Evolutionary conservation across 106 monocot genomes (phyloP).

Genomic region (Allium fistulosum): DNA sequence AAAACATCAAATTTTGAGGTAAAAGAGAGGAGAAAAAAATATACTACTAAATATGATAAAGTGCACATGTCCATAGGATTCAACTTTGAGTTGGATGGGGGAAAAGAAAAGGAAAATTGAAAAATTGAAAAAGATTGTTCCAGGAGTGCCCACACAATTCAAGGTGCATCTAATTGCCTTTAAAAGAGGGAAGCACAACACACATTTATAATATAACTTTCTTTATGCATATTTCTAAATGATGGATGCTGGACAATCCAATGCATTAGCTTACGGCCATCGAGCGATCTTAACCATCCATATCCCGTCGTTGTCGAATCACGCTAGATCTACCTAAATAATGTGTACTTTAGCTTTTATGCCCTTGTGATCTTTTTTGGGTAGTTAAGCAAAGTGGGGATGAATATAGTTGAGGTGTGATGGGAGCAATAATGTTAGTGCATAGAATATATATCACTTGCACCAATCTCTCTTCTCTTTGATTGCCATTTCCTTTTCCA

Average conservation of each 20-base stretch:
- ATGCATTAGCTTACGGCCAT: neutral
- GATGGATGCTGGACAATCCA: neutral
- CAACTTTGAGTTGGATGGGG: conserved; percentile 12
- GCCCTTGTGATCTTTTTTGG: neutral
- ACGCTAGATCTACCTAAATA: neutral
- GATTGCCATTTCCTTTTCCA: conserved; percentile 6
- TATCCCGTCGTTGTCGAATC: conserved; percentile 5
- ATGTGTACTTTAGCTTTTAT: conserved; percentile 5
- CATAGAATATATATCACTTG: conserved; percentile 2
- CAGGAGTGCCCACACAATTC: conserved; percentile 11
- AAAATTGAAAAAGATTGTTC: neutral
- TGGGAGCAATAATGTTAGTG: conserved; percentile 1
- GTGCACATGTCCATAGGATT: conserved; percentile 13
- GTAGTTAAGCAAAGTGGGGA: conserved; percentile 7
- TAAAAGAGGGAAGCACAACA: conserved; percentile 4
- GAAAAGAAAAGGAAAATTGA: neutral
- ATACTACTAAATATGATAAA: neutral
- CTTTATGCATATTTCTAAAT: too few relatives aligned
- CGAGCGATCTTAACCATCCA: neutral
- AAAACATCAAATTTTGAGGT: neutral
- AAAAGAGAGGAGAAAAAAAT: neutral
- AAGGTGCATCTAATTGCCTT: conserved; percentile 12
- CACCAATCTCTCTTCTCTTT: conserved; percentile 9
- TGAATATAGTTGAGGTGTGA: conserved; percentile 8
- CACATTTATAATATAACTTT: neutral